Evolutionary conservation across 2,329 filamentous ascomycete species (phyloP), one percentile per base, ranked within the genome.

Genomic region (Aspergillus hiratsukae): DNA sequence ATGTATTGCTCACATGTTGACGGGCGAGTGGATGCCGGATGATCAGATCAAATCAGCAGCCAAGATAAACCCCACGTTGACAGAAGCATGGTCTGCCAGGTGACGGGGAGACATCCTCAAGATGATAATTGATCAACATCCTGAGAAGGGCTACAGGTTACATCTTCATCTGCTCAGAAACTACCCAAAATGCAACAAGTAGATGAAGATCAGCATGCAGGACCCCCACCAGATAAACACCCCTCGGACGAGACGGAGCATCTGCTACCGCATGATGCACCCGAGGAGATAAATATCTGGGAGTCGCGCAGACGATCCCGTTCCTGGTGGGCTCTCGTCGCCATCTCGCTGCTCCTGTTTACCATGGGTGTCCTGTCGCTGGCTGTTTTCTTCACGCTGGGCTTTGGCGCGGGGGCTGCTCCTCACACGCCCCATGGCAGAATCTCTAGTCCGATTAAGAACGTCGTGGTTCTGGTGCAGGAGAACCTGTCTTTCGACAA

Each of bases 381-480:
- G 23, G 50, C 52, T 23, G 48, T 54, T 7, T 51, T 62, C 51
- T 54, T 61, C 46, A 54, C 53, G 11, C 51, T 63, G 40, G 58
- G 57, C 6, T 10, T 55, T n/a, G 53, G 55, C n/a, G 56, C 57
- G n/a, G 25, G 48, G n/a, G 53, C 52, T 11, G 46, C 54, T 3
- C 54, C 57, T 9, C 59, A 56, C 35, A 17, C 29, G 10, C 51
- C 53, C 19, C 28, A 21, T 17, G 17, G 46, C 7, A 25, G 27
- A 17, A 27, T 31, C 11, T 28, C 43, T 35, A 60, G 52, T 40
- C 76, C 75, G 55, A 80, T 80, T 66, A 79, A 79, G 66, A 77
- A 77, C 60, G 76, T 79, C 5, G 77, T 80, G 49, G 73, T 80
- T 27, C 66, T 80, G 19, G 76, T 79, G 9, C 69, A 76, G 63